These are phyloP conservation scores for Corynascus novoguineensis DNA, from an alignment of 495 filamentous ascomycete genomes.

Conservation along the genomic window DNA sequence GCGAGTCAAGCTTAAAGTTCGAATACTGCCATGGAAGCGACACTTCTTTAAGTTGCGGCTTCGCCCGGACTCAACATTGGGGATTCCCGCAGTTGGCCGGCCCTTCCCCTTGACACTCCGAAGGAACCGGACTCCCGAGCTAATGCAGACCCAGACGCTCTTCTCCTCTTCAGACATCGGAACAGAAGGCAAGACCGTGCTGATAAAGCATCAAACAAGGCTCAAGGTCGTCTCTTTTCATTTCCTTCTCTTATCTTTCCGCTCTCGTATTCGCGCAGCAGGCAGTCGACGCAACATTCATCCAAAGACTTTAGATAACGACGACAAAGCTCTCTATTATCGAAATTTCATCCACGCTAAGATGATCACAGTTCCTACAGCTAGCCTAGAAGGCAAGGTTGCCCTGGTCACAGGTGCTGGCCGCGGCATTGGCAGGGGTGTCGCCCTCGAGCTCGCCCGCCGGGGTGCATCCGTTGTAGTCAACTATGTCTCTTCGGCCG, in stretches of 20 bases:
- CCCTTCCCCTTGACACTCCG: constrained; percentile 1
- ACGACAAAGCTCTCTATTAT: no score
- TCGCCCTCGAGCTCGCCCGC: constrained; percentile 69
- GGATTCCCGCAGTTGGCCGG: constrained; percentile 4
- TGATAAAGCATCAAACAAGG: no score
- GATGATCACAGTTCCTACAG: constrained; percentile 34
- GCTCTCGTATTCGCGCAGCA: no score
- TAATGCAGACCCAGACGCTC: neutral
- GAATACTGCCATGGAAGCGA: neutral
- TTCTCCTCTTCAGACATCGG: no score
- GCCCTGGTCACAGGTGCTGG: constrained; percentile 68
- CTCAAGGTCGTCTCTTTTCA: no score
- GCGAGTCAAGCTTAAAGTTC: no score
- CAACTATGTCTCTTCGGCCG: constrained; percentile 66
- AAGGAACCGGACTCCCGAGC: constrained; percentile 6
- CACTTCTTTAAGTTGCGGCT: neutral
- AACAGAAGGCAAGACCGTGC: no score
- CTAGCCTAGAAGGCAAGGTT: constrained; percentile 57
- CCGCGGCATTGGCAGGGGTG: constrained; percentile 68
- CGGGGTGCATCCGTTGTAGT: constrained; percentile 67
- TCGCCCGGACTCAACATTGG: constrained; percentile 1
- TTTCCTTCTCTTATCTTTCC: no score
- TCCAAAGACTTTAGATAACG: no score
- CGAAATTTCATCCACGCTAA: constrained; percentile 1
- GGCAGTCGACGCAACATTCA: no score